Evolutionary conservation across 2,329 filamentous ascomycete genomes (phyloP).

Genomic region (Beauveria brongniartii): DNA sequence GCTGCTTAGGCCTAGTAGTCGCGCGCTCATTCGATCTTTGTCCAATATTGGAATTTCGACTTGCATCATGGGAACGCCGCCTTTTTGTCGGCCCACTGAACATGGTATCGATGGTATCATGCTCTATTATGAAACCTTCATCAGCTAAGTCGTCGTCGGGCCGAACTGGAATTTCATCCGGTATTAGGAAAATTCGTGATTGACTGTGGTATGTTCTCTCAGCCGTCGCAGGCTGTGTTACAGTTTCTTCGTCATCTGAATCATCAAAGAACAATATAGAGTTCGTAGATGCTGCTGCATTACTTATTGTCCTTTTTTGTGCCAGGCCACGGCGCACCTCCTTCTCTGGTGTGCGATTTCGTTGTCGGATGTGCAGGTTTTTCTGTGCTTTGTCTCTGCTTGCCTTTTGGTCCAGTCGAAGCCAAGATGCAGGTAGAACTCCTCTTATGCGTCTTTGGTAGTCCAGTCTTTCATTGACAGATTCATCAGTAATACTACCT

Average conservation of each 20-base stretch:
- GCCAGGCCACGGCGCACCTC: conserved; percentile 42
- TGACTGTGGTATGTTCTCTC: conserved; percentile 21
- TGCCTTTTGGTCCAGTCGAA: conserved; percentile 48
- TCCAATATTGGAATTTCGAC: conserved; percentile 16
- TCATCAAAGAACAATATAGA: conserved; percentile 37
- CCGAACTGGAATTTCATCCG: conserved; percentile 2
- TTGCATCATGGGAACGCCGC: conserved; percentile 14
- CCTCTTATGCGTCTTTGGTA: conserved; percentile 43
- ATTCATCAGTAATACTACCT: conserved; percentile 19
- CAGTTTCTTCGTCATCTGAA: conserved; percentile 32
- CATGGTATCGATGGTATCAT: conserved; percentile 46
- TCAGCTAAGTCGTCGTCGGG: conserved; percentile 16
- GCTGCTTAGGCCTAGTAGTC: not conserved
- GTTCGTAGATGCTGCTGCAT: conserved; percentile 20
- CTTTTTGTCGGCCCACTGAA: conserved; percentile 34
- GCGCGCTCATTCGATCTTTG: not conserved
- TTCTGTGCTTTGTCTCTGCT: conserved; percentile 24
- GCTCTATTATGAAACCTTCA: conserved; percentile 36
- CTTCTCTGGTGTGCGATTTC: conserved; percentile 28
- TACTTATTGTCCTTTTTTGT: conserved; percentile 26
- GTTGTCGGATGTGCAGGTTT: conserved; percentile 20
- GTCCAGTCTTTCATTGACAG: conserved; percentile 34
- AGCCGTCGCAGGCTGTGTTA: conserved; percentile 15
- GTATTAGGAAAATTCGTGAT: conserved; percentile 17
- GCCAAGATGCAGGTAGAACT: conserved; percentile 60